Evolutionary conservation across 768 basidiomycete genomes (phyloP).

Genomic region (Phylloporus sp.): DNA sequence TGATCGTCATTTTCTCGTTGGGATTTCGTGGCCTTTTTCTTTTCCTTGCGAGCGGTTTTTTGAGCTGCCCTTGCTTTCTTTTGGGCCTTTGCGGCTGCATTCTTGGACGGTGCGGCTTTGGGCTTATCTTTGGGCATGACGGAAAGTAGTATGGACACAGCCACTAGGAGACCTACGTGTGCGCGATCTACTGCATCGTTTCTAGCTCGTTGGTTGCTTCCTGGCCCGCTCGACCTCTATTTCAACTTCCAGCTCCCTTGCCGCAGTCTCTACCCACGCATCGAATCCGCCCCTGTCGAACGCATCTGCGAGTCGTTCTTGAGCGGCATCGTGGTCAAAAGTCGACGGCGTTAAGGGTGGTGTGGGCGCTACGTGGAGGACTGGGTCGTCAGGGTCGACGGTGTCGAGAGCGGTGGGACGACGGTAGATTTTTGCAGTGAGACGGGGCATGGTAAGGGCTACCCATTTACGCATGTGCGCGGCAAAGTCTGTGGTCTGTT

Average conservation of each 20-base stretch:
- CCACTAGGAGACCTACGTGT: no score
- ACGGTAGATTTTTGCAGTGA: slow-evolving; percentile 50
- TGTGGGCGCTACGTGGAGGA: neutral
- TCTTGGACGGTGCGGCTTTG: slow-evolving; percentile 28
- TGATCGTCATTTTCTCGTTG: slow-evolving; percentile 48
- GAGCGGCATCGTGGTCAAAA: slow-evolving; percentile 36
- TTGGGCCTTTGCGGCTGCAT: slow-evolving; percentile 47
- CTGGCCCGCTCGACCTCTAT: slow-evolving; percentile 41
- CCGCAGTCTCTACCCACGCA: slow-evolving; percentile 47
- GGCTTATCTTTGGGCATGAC: slow-evolving; percentile 22
- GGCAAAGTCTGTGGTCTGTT: slow-evolving; percentile 58
- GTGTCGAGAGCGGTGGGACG: slow-evolving; percentile 24
- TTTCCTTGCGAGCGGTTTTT: slow-evolving; percentile 66
- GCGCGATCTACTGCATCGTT: no score
- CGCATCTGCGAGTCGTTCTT: slow-evolving; percentile 48
- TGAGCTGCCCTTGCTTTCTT: slow-evolving; percentile 65
- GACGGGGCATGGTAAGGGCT: slow-evolving; percentile 39
- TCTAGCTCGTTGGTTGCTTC: slow-evolving; percentile 1
- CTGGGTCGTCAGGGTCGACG: no score
- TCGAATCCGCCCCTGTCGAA: slow-evolving; percentile 55
- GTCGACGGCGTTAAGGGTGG: neutral
- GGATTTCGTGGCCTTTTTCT: slow-evolving; percentile 48
- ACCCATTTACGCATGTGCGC: slow-evolving; percentile 48
- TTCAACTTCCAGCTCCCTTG: slow-evolving; percentile 56
- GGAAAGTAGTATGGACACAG: neutral